These are phyloP conservation scores for Endothia cerciana DNA, from an alignment of 2,329 filamentous ascomycete genomes.

Conservation along the genomic window DNA sequence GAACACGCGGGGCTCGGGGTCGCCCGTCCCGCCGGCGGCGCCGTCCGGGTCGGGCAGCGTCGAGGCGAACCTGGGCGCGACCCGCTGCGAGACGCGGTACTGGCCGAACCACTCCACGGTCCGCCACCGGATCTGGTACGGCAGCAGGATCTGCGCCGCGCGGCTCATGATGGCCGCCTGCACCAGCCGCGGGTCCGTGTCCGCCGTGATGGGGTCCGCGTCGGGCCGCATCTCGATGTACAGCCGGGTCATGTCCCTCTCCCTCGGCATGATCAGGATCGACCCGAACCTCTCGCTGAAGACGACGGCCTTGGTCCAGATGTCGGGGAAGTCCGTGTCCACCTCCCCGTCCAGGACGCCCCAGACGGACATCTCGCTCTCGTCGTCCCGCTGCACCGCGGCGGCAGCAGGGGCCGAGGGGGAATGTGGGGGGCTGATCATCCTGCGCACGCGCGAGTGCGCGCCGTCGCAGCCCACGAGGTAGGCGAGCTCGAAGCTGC, in stretches of 20 bases:
- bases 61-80: constrained; percentile 72
- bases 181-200: constrained; percentile 43
- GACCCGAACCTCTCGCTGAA: constrained; percentile 70
- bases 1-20: constrained; percentile 57
- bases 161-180: constrained; percentile 71
- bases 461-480: constrained; percentile 56
- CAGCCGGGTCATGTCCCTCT: constrained; percentile 71
- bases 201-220: constrained; percentile 49
- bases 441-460: constrained; percentile 69
- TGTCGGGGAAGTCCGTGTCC: constrained; percentile 73
- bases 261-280: constrained; percentile 74
- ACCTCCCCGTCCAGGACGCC: constrained; percentile 73
- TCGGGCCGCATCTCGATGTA: constrained; percentile 61
- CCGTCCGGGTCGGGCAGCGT: neutral
- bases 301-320: constrained; percentile 74
- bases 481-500: constrained; percentile 30
- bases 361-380: constrained; percentile 62
- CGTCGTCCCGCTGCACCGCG: constrained; percentile 57
- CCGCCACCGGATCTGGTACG: constrained; percentile 61
- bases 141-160: constrained; percentile 63
- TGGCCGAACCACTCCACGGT: constrained; percentile 73
- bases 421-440: constrained; percentile 49
- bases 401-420: constrained; percentile 55
- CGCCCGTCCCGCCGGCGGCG: neutral
- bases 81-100: constrained; percentile 72